These are phyloP conservation scores for Nematodospora anomalae DNA, from an alignment of 1,139 yeast species.

Conservation along the genomic window DNA sequence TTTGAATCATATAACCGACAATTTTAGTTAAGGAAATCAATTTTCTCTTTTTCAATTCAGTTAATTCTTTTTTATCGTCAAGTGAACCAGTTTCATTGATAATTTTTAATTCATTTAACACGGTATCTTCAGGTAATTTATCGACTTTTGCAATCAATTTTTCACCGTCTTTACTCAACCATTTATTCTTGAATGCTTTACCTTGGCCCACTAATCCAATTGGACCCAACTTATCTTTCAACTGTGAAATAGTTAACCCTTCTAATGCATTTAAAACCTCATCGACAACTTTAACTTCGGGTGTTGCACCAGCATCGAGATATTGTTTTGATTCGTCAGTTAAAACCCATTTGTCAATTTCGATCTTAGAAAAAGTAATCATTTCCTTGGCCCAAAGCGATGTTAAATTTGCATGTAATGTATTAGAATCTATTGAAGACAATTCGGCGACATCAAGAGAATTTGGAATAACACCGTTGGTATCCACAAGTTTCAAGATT, in stretches of 20 bases:
- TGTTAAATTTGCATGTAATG: slow-evolving; percentile 71
- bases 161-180: slow-evolving; percentile 90
- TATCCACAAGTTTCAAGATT: slow-evolving; percentile 63
- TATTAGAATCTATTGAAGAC: slow-evolving; percentile 36
- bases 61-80: slow-evolving; percentile 62
- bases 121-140: slow-evolving; percentile 60
- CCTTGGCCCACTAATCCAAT: slow-evolving; percentile 94
- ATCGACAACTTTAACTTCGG: slow-evolving; percentile 78
- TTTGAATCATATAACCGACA: slow-evolving; percentile 71
- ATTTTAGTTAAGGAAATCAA: slow-evolving; percentile 70
- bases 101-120: slow-evolving; percentile 61
- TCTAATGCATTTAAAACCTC: slow-evolving; percentile 75
- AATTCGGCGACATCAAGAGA: slow-evolving; percentile 58
- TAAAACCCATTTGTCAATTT: slow-evolving; percentile 72
- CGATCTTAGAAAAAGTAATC: slow-evolving; percentile 73
- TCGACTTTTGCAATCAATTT: slow-evolving; percentile 60
- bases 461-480: slow-evolving; percentile 58
- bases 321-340: slow-evolving; percentile 84
- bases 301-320: slow-evolving; percentile 71
- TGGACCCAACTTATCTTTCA: slow-evolving; percentile 71
- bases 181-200: slow-evolving; percentile 96
- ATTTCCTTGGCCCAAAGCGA: slow-evolving; percentile 84
- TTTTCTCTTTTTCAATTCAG: slow-evolving; percentile 93
- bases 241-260: slow-evolving; percentile 81
- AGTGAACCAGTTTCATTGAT: slow-evolving; percentile 61